A percentile compares a stretch with the other conserved stretches of the same genome.
These are phyloP conservation scores for Erodium chrysanthum DNA, from an alignment of 441 rosid species.

Conservation along the genomic window DNA sequence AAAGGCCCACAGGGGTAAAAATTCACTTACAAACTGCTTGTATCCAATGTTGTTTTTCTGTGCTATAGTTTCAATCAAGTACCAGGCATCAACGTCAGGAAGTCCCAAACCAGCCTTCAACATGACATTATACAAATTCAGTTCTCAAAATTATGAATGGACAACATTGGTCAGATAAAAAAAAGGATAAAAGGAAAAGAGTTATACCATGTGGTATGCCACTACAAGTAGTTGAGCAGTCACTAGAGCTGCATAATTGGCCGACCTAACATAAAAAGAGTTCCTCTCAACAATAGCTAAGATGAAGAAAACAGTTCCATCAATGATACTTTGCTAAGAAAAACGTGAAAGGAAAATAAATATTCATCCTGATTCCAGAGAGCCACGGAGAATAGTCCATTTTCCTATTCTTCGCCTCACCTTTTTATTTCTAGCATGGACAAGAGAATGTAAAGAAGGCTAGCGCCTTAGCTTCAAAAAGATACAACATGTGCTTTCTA, in stretches of 20 bases:
- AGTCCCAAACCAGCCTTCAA: slow-evolving; percentile 91
- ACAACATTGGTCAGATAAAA: not conserved
- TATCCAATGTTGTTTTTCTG: slow-evolving; percentile 78
- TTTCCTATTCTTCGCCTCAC: not conserved
- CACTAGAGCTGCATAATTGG: slow-evolving; percentile 79
- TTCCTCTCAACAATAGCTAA: slow-evolving; percentile 7
- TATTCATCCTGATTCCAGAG: not conserved
- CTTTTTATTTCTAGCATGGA: not conserved
- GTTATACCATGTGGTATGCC: slow-evolving; percentile 82
- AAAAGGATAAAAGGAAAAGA: slow-evolving; percentile 15
- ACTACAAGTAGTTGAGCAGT: slow-evolving; percentile 71
- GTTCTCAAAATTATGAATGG: slow-evolving; percentile 15
- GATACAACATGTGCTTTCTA: not conserved
- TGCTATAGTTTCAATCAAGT: slow-evolving; percentile 87
- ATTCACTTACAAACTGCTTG: slow-evolving; percentile 60
- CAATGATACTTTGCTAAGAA: not conserved
- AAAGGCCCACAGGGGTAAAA: slow-evolving; percentile 17
- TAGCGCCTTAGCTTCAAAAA: not conserved
- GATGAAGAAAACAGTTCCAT: not conserved
- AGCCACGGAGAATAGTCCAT: not conserved
- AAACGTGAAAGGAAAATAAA: not conserved
- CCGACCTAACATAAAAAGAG: slow-evolving; percentile 45
- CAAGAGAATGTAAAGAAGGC: not conserved
- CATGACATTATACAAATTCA: slow-evolving; percentile 23
- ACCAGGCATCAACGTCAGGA: slow-evolving; percentile 86